A percentile compares a stretch with the other conserved stretches of the same genome.
phyloP scores from a whole-genome alignment of 176 grass and related monocot species.

The Puccinellia tenuiflora region DNA sequence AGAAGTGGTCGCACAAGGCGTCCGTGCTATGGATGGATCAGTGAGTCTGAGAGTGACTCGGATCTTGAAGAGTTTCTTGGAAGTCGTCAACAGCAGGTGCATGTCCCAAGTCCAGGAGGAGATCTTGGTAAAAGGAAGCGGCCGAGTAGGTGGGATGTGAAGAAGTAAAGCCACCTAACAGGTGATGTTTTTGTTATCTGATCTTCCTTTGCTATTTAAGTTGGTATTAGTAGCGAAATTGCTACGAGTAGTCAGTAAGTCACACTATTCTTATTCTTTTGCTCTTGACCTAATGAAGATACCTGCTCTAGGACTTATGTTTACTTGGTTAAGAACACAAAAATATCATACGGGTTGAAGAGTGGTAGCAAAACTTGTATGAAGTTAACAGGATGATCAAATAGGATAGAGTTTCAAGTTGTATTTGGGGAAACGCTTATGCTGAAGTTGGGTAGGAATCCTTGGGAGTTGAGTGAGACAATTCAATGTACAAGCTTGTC shows the following conservation, averaged over 20 bases:
- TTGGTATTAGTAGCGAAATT: background rate
- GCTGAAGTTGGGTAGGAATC: background rate
- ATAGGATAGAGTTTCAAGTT: background rate
- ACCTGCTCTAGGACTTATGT: background rate
- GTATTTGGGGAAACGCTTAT: background rate
- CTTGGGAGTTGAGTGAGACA: background rate
- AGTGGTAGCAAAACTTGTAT: background rate
- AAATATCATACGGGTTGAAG: background rate
- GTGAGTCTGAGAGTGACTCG: background rate
- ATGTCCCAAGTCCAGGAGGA: background rate
- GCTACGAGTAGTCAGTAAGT: background rate
- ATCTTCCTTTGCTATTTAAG: background rate
- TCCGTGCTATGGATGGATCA: constrained; percentile 23
- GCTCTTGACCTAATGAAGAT: background rate
- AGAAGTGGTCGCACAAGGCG: background rate
- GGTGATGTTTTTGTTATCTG: background rate
- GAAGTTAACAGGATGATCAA: background rate
- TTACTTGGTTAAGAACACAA: background rate
- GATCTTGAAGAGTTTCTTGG: background rate
- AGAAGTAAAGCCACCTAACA: background rate
- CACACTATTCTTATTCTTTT: background rate
- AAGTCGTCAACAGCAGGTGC: background rate
- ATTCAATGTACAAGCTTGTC: background rate
- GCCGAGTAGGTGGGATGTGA: constrained; percentile 1
- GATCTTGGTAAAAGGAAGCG: background rate